Conservation (phyloP, 768 basidiomycete species). For the Russula lepida region DNA sequence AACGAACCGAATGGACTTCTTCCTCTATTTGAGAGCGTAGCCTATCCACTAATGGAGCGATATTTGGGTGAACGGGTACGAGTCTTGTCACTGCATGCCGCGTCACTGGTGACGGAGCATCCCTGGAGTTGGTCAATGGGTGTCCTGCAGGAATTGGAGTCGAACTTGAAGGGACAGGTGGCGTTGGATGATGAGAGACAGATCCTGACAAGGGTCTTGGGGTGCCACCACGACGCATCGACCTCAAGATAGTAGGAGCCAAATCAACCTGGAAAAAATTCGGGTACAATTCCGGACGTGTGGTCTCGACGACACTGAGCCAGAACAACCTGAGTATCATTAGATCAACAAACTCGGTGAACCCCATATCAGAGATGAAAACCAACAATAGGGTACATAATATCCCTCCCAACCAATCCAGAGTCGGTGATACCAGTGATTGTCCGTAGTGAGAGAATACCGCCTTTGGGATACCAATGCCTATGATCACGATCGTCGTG, state of each 20-base stretch:
- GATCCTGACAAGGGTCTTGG: too few species aligned
- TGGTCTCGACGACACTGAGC: not conserved
- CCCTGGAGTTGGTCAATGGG: too few species aligned
- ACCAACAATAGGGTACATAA: not conserved
- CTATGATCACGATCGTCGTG: not conserved
- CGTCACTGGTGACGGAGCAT: too few species aligned
- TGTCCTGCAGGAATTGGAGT: too few species aligned
- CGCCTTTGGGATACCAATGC: not conserved
- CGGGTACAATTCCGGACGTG: not conserved
- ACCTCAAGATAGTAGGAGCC: not conserved
- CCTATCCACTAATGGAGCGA: too few species aligned
- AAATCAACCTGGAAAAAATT: not conserved
- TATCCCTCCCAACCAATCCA: not conserved
- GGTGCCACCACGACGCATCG: not conserved
- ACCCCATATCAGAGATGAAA: not conserved
- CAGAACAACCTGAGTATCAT: not conserved
- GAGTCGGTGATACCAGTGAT: not conserved
- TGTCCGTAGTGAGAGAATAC: not conserved
- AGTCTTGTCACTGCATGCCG: too few species aligned
- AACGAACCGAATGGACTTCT: conserved; percentile 34
- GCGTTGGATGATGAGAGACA: too few species aligned
- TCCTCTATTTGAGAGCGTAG: conserved; percentile 20
- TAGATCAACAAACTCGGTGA: not conserved
- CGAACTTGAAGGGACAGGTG: too few species aligned
- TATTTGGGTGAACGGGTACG: too few species aligned